These are phyloP conservation scores for Silene uniflora DNA, from an alignment of 148 eudicot species.

Conservation along the genomic window DNA sequence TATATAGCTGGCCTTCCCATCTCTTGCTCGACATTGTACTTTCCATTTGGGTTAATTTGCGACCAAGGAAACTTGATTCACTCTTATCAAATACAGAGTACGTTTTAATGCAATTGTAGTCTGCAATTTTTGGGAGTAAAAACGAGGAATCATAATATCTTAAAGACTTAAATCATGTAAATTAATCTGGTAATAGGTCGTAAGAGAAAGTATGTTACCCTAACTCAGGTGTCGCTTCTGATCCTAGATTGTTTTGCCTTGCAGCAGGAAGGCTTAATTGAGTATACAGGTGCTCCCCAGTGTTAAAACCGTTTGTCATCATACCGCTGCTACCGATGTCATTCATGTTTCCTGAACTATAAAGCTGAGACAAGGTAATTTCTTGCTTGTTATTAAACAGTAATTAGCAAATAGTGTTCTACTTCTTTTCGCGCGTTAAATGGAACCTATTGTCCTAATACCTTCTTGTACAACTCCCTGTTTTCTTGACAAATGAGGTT, in stretches of 20 bases:
- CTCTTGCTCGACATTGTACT: not conserved
- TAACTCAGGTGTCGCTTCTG: slow-evolving; percentile 26
- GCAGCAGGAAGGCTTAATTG: slow-evolving; percentile 41
- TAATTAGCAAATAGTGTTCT: too few species aligned
- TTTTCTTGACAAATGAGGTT: slow-evolving; percentile 42
- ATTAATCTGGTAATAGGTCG: not conserved
- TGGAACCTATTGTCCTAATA: slow-evolving; percentile 6
- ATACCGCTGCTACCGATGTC: slow-evolving; percentile 22
- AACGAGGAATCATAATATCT: slow-evolving; percentile 7
- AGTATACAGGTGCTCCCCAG: slow-evolving; percentile 35
- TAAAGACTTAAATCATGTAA: not conserved
- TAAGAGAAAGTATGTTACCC: slow-evolving; percentile 27
- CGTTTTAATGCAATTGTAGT: slow-evolving; percentile 19
- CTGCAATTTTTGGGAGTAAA: slow-evolving; percentile 13
- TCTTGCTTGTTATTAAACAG: not conserved
- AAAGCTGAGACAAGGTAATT: slow-evolving; percentile 35
- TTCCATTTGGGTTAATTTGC: slow-evolving; percentile 10
- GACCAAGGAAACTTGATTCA: slow-evolving; percentile 7
- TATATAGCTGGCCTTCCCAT: slow-evolving; percentile 1
- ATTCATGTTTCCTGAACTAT: slow-evolving; percentile 28
- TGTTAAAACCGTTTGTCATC: slow-evolving; percentile 32
- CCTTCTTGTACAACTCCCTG: slow-evolving; percentile 43
- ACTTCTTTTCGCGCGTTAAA: too few species aligned
- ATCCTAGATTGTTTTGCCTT: slow-evolving; percentile 22
- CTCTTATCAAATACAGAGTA: not conserved